Evolutionary conservation across 1,139 yeast species (phyloP), one percentile per base, ranked within the genome.

Genomic region (Debaryomycetaceae sp.): DNA sequence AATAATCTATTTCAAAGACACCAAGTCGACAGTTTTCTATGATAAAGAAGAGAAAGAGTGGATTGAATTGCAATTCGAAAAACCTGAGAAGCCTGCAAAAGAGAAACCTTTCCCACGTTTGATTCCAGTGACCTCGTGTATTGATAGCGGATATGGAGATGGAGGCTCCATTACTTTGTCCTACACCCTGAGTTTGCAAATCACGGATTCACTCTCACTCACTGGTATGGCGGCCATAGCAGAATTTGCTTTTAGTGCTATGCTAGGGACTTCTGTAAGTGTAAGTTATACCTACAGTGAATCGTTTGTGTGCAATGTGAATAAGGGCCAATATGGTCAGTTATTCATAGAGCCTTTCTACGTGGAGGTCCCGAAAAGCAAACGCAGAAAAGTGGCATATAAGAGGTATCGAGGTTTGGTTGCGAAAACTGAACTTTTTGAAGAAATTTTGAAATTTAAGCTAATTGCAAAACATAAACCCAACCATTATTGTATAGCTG

Each of bases 271-370:
- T 3, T 31, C 44, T 9, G 49, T 45, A 1, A 38, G 38, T 11
- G 31, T 43, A 2, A 37, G 45, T n/a, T 36, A 43, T 13, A 30
- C 51, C 1, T 53, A 30, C 22, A 16, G 41, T 5, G 46, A 42
- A 7, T 11, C 38, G 14, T 45, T 36, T n/a, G 37, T 47, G 17
- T 59, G 64, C 41, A 39, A 44, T 26, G 45, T 50, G 5, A 41
- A 30, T 4, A 39, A 44, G 8, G 58, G 58, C 6, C 41, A 49
- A 24, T 48, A 41, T 41, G 61, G 53, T 2, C 58, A 44, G 19
- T 19, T 45, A n/a, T 40, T 42, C 33, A 41, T 45, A 19, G 39
- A 40, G 19, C 46, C 49, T 8, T 44, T 31, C 29, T 39, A 37
- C 18, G 41, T 37, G 15, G 44, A 42, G 17, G 39, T 51, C 8